Conservation (phyloP, 192 early-diverging fungal genomes). For the Ambispora gerdemannii region DNA sequence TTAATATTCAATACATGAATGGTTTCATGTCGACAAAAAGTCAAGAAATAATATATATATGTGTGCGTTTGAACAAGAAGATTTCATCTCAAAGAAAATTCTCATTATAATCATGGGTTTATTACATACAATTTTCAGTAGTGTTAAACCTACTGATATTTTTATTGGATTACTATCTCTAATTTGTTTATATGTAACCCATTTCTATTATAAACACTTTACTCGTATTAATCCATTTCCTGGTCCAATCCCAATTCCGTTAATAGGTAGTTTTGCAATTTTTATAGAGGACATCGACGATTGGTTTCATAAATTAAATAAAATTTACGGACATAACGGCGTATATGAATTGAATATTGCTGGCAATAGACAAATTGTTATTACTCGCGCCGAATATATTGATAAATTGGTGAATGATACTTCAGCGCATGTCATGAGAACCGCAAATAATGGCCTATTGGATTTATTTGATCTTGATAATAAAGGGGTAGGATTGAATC, state of each 20-base stretch:
- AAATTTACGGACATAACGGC: conserved; percentile 10
- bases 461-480: conserved; percentile 21
- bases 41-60: no score
- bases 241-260: conserved; percentile 26
- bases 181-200: neutral
- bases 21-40: no score
- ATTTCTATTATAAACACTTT: conserved; percentile 31
- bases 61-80: no score
- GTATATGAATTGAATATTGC: conserved; percentile 20
- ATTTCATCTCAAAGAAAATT: no score
- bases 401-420: no score
- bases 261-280: conserved; percentile 7
- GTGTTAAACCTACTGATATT: neutral
- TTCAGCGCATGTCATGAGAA: conserved; percentile 21
- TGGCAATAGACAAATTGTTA: conserved; percentile 3
- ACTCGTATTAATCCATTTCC: conserved; percentile 19
- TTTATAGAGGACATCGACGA: neutral
- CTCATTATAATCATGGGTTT: no score
- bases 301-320: conserved; percentile 11
- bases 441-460: conserved; percentile 14
- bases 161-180: neutral
- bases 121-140: neutral
- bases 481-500: conserved; percentile 18
- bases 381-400: conserved; percentile 24
- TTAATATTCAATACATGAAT: no score